Evolutionary conservation across 83 land plant species (phyloP), one percentile per base, ranked within the genome.

Genomic region (Isoetes engelmannii): DNA sequence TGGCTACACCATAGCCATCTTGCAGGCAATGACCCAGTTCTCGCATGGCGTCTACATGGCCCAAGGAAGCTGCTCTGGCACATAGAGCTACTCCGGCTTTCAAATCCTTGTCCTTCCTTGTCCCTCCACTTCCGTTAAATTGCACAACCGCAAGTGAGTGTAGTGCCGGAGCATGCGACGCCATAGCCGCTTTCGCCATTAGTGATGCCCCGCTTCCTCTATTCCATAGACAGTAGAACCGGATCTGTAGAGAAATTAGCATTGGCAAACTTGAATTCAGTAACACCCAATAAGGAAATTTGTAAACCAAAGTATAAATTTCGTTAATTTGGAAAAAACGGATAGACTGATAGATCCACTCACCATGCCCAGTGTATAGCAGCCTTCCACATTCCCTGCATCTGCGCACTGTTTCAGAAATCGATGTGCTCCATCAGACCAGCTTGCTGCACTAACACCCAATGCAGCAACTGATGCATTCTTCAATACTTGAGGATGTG

Each of bases 21-120:
- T 80, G 87, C 8, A 87, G 72, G 76, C 90, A 87, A 78, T 87
- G 87, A 65, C 84, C 88, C 37, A 87, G 82, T 81, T 87, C 91
- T 1, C 91, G 72, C 17, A 84, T 81, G 17, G 91, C 91, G 76
- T 87, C 84, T 13, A 87, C 69, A 70, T 82, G 82, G 65, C 88
- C 84, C 18, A 88, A 75, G 49, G 45, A 72, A 8, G 89, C 89
- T 20, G 89, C 88, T 42, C 87, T 75, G 0, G 84, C 84, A 53
- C 92, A 88, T 4, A 88, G 77, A 12, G 85, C 81, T 0, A 81
- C 86, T 4, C 83, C 87, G 19, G 92, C 84, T 19, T 73, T 69
- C 6, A 83, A 80, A 65, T 87, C 84, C 69, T 83, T 82, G 74
- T 86, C 84, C 72, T 45, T 68, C 65, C 78, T 76, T 8, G 73